A percentile compares a stretch with the other conserved stretches of the same genome.
These are phyloP conservation scores for Suhomyces faveliae DNA, from an alignment of 805 yeast genomes.

Conservation along the genomic window DNA sequence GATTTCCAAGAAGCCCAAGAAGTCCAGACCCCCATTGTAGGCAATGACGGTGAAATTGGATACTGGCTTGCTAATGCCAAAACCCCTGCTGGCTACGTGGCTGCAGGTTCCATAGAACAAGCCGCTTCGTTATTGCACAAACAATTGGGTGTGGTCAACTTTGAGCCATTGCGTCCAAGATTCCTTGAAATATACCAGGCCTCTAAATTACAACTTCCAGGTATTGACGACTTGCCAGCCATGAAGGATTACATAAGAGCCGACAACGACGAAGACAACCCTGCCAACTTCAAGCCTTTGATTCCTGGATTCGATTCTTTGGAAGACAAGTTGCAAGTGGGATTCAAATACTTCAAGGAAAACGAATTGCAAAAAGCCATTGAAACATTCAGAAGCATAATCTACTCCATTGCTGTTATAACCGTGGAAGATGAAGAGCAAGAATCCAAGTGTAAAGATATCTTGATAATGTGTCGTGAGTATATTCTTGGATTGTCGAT, in stretches of 20 bases:
- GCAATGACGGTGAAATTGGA: conserved; percentile 59
- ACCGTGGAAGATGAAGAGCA: conserved; percentile 74
- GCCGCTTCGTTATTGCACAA: conserved; percentile 91
- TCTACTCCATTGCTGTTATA: conserved; percentile 70
- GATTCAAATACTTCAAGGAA: conserved; percentile 78
- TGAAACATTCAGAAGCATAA: conserved; percentile 69
- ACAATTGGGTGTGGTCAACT: conserved; percentile 82
- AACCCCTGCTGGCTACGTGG: conserved; percentile 88
- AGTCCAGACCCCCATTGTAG: conserved; percentile 17
- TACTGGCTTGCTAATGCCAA: conserved; percentile 87
- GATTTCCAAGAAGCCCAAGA: conserved; percentile 21
- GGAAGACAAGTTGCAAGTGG: conserved; percentile 61
- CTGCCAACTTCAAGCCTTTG: conserved; percentile 51
- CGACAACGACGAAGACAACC: conserved; percentile 57
- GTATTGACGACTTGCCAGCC: conserved; percentile 72
- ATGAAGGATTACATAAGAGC: conserved; percentile 66
- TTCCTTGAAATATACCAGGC: conserved; percentile 84
- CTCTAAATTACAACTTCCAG: conserved; percentile 71
- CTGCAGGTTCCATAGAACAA: conserved; percentile 94
- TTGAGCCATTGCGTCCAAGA: conserved; percentile 81
- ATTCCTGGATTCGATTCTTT: conserved; percentile 73
- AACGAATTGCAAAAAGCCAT: conserved; percentile 84
- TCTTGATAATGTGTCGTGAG: conserved; percentile 75
- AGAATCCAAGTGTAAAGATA: conserved; percentile 69
- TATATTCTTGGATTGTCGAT: conserved; percentile 90